Conservation (phyloP, 2,329 filamentous ascomycete genomes). For the Clonostachys rhizophaga region DNA sequence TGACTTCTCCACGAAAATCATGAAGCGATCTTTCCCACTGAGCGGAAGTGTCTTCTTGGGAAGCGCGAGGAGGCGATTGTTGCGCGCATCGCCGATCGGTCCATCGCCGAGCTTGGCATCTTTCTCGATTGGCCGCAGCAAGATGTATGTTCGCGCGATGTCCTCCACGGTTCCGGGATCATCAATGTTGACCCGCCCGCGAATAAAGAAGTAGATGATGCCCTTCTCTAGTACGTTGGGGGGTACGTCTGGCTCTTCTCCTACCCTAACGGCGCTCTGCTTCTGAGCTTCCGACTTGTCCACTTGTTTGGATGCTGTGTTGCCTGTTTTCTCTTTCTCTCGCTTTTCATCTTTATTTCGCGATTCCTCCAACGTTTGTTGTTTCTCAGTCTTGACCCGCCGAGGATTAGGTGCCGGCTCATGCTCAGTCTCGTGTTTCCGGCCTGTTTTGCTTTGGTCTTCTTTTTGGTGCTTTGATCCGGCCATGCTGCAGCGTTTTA, state of each 20-base stretch:
- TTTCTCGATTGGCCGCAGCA: constrained; percentile 67
- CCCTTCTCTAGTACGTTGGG: constrained; percentile 75
- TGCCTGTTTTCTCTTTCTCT: not conserved
- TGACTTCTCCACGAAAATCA: constrained; percentile 79
- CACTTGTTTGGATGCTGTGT: not conserved
- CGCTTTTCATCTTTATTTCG: constrained; percentile 1
- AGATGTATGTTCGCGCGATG: constrained; percentile 72
- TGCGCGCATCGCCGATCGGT: constrained; percentile 42
- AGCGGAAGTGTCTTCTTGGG: constrained; percentile 81
- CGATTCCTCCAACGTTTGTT: constrained; percentile 13
- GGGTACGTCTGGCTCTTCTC: constrained; percentile 21
- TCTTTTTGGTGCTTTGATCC: no score
- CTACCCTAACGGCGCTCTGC: constrained; percentile 8
- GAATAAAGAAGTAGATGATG: constrained; percentile 86
- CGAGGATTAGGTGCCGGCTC: constrained; percentile 13
- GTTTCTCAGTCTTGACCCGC: constrained; percentile 13
- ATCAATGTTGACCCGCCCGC: constrained; percentile 69
- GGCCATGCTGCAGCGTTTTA: no score
- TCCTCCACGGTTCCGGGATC: constrained; percentile 66
- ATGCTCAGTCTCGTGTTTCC: constrained; percentile 19
- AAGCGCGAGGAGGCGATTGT: constrained; percentile 69
- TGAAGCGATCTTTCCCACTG: constrained; percentile 64
- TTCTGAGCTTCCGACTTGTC: constrained; percentile 1
- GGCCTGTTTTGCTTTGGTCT: constrained; percentile 5
- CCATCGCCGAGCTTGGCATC: constrained; percentile 57